A percentile compares a stretch with the other conserved stretches of the same genome.
Evolutionary conservation across 208 protist genomes (phyloP).

Genomic region (Strigomonas culicis): DNA sequence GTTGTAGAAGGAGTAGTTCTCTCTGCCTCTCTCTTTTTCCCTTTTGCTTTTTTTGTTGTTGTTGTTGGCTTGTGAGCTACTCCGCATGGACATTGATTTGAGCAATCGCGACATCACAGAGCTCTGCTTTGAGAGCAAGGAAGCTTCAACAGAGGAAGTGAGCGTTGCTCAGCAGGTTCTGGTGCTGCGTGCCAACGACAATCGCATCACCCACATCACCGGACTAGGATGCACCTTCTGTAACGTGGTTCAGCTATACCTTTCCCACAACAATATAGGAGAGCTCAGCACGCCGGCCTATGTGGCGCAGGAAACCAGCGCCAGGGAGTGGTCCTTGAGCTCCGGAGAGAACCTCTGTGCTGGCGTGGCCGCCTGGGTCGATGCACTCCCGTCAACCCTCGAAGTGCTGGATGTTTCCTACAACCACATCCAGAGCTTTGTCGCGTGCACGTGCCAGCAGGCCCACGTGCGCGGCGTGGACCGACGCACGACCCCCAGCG

Average conservation of each 20-base stretch:
- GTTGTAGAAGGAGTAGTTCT: no score
- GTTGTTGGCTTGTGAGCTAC: not conserved
- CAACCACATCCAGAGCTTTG: constrained; percentile 65
- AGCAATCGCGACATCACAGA: constrained; percentile 54
- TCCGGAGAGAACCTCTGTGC: constrained; percentile 17
- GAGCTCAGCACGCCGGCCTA: constrained; percentile 23
- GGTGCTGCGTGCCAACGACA: constrained; percentile 39
- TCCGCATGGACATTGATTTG: constrained; percentile 77
- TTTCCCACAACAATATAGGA: constrained; percentile 70
- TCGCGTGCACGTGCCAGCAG: constrained; percentile 34
- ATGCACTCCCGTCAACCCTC: constrained; percentile 54
- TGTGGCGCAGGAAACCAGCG: constrained; percentile 7
- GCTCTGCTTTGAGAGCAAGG: constrained; percentile 48
- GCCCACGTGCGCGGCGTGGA: not conserved
- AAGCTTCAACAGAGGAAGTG: constrained; percentile 41
- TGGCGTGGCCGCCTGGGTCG: constrained; percentile 56
- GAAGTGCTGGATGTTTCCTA: constrained; percentile 60
- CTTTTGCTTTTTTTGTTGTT: constrained; percentile 16
- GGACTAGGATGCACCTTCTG: constrained; percentile 55
- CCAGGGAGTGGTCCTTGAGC: not conserved
- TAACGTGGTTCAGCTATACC: constrained; percentile 46
- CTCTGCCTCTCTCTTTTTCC: no score
- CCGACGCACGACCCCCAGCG: not conserved
- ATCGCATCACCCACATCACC: constrained; percentile 50
- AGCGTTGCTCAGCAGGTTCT: constrained; percentile 40